These are phyloP conservation scores for Linum trigynum DNA, from an alignment of 345 rosid species.

Conservation along the genomic window DNA sequence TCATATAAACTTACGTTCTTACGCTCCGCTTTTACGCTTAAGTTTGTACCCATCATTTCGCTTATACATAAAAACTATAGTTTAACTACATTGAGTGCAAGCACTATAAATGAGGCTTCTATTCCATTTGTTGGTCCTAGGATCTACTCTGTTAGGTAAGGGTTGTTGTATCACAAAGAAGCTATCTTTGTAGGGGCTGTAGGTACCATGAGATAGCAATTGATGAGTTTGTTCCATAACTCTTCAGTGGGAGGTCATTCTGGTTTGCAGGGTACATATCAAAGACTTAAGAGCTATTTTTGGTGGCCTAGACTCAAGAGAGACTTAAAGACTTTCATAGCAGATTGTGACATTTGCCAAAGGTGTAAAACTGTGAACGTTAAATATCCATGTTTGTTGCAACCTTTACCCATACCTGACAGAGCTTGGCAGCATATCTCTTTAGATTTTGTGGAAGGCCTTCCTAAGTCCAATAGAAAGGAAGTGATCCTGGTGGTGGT, in stretches of 20 bases:
- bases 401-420: not conserved
- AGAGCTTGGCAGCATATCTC: not conserved
- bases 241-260: not conserved
- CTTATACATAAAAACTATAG: too few species aligned
- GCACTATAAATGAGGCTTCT: too few species aligned
- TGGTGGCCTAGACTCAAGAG: not conserved
- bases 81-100: too few species aligned
- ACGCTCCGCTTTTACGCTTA: too few species aligned
- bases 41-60: too few species aligned
- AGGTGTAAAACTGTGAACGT: not conserved
- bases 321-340: not conserved
- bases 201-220: not conserved
- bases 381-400: not conserved
- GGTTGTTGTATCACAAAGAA: not conserved
- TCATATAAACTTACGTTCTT: too few species aligned
- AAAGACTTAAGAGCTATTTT: not conserved
- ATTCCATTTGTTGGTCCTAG: too few species aligned
- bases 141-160: not conserved
- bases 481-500: not conserved
- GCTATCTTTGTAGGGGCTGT: not conserved
- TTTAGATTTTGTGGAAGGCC: not conserved
- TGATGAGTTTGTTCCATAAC: not conserved
- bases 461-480: not conserved
- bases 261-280: not conserved
- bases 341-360: not conserved